Base-by-base conservation (phyloP, 176 grass and related monocot species). In the Canna indica region DNA sequence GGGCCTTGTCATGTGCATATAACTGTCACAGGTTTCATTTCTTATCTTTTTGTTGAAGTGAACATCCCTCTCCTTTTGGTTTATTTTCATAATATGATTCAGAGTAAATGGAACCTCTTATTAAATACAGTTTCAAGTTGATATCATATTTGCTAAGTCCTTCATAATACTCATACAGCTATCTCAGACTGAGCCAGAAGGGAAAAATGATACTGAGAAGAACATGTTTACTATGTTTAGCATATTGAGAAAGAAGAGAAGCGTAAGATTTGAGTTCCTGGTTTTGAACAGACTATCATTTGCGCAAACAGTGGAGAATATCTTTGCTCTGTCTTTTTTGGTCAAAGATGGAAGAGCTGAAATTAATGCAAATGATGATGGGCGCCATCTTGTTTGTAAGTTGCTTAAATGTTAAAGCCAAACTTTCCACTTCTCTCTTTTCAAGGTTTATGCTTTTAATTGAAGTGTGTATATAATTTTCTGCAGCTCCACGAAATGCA, bases 271-370 rank as follows among this genome's bases (percentile, higher is more conserved):
- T 14, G 88, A 97, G 73, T 89, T 72, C 46, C 76, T 96, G 79
- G 86, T 97, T 33, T 74, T 97, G 71, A 97, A 97, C 62, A 86
- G 86, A 63, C 44, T 53, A 66, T 97, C 93, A 26, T 97, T 97
- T 81, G 93, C 93, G 12, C 93, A 97, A 84, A 92, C 93, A 1
- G 84, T 91, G 47, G 93, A 97, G 78, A 97, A 97, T 72, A 78
- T 97, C 60, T 96, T 96, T 79, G 83, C 88, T 0, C 44, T 97
- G 34, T 97, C 93, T 68, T 97, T 97, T 77, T 47, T 97, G 38
- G 93, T 97, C 39, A 97, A 97, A 84, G 88, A 87, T 87, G 93
- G 93, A 25, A 82, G 93, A 34, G 88, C 86, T 24, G 86, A 86
- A 87, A 87, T 97, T 68, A 78, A 74, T 15, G 47, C 90, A 56